These are phyloP conservation scores for Diaporthe caulivora DNA, from an alignment of 2,329 filamentous ascomycete species.

Conservation along the genomic window DNA sequence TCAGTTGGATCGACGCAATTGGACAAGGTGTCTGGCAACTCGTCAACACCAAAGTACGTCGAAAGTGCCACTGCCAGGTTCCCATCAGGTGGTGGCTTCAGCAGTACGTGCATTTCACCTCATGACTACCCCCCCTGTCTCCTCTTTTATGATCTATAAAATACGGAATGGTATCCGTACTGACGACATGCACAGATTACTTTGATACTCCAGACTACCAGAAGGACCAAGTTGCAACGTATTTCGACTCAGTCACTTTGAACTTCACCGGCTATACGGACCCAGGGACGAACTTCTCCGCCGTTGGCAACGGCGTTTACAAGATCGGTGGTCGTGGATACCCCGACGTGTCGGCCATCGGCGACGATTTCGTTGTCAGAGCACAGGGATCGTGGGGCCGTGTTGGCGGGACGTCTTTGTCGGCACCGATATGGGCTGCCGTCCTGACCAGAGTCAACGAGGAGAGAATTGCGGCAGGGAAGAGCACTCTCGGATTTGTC, in stretches of 20 bases:
- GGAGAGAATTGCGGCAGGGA: conserved; percentile 58
- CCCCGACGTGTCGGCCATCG: conserved; percentile 62
- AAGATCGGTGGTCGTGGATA: conserved; percentile 60
- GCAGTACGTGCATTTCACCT: conserved; percentile 37
- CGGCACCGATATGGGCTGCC: conserved; percentile 60
- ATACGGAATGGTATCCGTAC: not conserved
- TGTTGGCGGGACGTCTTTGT: conserved; percentile 64
- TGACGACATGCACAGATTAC: conserved; percentile 40
- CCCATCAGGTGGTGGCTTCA: conserved; percentile 50
- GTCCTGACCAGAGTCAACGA: conserved; percentile 65
- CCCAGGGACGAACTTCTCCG: conserved; percentile 52
- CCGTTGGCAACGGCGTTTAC: conserved; percentile 52
- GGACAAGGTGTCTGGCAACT: conserved; percentile 38
- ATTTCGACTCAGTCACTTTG: conserved; percentile 44
- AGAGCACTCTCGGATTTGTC: conserved; percentile 63
- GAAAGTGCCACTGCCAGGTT: conserved; percentile 45
- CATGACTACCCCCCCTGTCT: not conserved
- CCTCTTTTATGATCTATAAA: too few relatives aligned
- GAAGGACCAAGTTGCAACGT: conserved; percentile 43
- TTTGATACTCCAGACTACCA: conserved; percentile 49
- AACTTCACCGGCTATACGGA: conserved; percentile 49
- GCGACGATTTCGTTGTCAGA: conserved; percentile 51
- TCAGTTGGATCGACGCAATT: conserved; percentile 53
- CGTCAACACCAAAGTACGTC: conserved; percentile 32
- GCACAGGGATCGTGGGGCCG: conserved; percentile 50